These are phyloP conservation scores for Potentilla sterilis DNA, from an alignment of 306 rosid species.

Conservation along the genomic window DNA sequence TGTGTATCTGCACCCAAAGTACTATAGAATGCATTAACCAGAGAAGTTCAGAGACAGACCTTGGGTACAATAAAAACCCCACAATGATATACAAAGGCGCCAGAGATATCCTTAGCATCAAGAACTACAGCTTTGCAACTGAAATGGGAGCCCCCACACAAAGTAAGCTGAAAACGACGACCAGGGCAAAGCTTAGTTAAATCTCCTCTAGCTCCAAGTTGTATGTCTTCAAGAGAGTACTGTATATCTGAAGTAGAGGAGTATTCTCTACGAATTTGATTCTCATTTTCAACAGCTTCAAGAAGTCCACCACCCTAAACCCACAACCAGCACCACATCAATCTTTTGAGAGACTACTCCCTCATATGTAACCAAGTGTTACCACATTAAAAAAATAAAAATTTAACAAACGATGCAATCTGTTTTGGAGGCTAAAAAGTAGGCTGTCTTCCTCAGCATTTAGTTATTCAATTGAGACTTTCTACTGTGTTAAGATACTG, in stretches of 20 bases:
- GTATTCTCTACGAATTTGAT: slow-evolving; percentile 63
- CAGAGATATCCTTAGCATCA: slow-evolving; percentile 70
- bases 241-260: slow-evolving; percentile 53
- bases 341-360: slow-evolving; percentile 21
- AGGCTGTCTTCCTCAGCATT: neutral
- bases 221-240: slow-evolving; percentile 72
- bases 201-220: slow-evolving; percentile 65
- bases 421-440: neutral
- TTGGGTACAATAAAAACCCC: slow-evolving; percentile 96
- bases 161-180: slow-evolving; percentile 63
- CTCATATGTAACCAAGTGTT: neutral
- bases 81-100: slow-evolving; percentile 65
- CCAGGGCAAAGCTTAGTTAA: slow-evolving; percentile 66
- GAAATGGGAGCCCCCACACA: slow-evolving; percentile 71
- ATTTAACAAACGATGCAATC: neutral
- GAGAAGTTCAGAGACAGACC: slow-evolving; percentile 45
- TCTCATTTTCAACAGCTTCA: slow-evolving; percentile 73
- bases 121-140: slow-evolving; percentile 73
- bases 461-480: neutral
- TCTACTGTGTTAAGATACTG: neutral
- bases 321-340: slow-evolving; percentile 29
- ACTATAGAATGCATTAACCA: slow-evolving; percentile 12
- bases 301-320: slow-evolving; percentile 64
- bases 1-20: neutral
- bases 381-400: neutral